Base-by-base conservation (phyloP, 1,139 yeast species). In the Kodamaea ohmeri region DNA sequence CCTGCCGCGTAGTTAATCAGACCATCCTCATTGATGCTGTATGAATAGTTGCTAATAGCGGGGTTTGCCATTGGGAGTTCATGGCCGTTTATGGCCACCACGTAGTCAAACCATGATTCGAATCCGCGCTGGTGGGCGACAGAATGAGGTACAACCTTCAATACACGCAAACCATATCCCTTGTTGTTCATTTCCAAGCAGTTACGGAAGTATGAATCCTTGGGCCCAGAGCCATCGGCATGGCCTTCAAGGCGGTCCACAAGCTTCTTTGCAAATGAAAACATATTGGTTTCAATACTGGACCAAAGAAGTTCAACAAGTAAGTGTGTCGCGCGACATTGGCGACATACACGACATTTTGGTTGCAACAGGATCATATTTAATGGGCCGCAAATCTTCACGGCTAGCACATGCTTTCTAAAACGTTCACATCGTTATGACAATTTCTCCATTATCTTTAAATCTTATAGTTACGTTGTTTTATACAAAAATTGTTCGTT, bases 81-180 rank as follows among this genome's bases (percentile, higher is more conserved):
- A 46, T 78, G 83, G 36, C 86, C 88, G 52, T 90, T 86, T 43
- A 90, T 67, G 2, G 84, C 83, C 20, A 89, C 73, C 34, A 92
- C 78, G 55, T 73, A 90, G 58, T 92, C 97, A 55, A 90, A 92
- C 79, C 88, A 82, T 8, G 95, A 73, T 59, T 88, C 95, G 18
- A 92, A 58, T 1, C 73, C 75, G 3, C 52, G 48, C 30, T 52
- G 48, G 36, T 65, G 65, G 1, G 68, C 76, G 6, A 49, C 34
- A 4, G 75, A 68, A 33, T 67, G 71, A 6, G 76, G 74, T 8
- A 48, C 56, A 15, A 71, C 74, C 25, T 55, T 54, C 37, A 71
- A 52, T 4, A 71, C 69, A 36, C 76, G 55, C 32, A 71, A 60
- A 1, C 64, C 76, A 44, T 68, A 62, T 1, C 76, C 76, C 35